phyloP scores from a whole-genome alignment of 192 early-diverging fungal genomes.

The Thoreauomyces humboldtii region DNA sequence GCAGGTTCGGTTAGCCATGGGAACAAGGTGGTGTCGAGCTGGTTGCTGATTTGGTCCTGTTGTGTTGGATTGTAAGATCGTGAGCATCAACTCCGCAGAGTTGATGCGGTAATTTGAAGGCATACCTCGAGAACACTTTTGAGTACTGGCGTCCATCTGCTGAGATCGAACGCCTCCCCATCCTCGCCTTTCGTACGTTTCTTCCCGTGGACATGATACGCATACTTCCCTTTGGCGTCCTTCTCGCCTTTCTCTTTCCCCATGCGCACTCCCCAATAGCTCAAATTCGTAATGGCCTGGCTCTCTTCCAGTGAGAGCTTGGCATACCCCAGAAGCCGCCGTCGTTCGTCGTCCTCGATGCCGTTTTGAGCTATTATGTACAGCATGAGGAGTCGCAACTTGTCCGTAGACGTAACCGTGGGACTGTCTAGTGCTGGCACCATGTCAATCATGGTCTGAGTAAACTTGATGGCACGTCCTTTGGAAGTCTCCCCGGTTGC shows the following conservation, averaged over 20 bases:
- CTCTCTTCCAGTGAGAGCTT: slow-evolving; percentile 69
- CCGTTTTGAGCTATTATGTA: slow-evolving; percentile 81
- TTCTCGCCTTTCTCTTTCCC: slow-evolving; percentile 53
- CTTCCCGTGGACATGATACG: slow-evolving; percentile 53
- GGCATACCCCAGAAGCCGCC: slow-evolving; percentile 65
- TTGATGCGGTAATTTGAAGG: slow-evolving; percentile 8
- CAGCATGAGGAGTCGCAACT: slow-evolving; percentile 74
- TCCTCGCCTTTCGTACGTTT: slow-evolving; percentile 51
- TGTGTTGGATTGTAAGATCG: background rate
- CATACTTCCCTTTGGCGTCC: slow-evolving; percentile 37
- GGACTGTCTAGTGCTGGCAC: slow-evolving; percentile 73
- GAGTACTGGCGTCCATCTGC: slow-evolving; percentile 72
- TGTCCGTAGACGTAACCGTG: slow-evolving; percentile 58
- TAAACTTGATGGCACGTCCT: slow-evolving; percentile 52
- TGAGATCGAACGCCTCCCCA: slow-evolving; percentile 70
- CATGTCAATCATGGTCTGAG: slow-evolving; percentile 73
- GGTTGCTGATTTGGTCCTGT: slow-evolving; percentile 47
- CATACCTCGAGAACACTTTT: slow-evolving; percentile 68
- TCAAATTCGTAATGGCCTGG: slow-evolving; percentile 77
- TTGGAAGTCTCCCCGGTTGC: slow-evolving; percentile 78
- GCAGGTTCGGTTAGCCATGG: slow-evolving; percentile 62
- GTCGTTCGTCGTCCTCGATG: slow-evolving; percentile 68
- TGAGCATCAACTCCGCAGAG: background rate
- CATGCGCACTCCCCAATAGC: slow-evolving; percentile 61
- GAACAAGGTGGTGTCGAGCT: slow-evolving; percentile 58